phyloP scores from a whole-genome alignment of 179 eudicot species.

The Carnegiea gigantea region DNA sequence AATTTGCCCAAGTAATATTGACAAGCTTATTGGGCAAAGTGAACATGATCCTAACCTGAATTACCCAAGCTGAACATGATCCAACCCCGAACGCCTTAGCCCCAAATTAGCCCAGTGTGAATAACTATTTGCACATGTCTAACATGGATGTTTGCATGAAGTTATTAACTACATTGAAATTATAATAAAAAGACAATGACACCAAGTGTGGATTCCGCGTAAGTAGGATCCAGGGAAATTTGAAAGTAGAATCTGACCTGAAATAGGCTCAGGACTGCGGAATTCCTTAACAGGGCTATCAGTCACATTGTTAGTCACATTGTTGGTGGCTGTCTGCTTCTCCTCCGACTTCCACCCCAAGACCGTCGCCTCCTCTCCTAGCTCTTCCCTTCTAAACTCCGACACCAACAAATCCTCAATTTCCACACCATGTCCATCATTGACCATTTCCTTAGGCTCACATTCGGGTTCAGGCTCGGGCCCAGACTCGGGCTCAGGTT shows the following conservation, averaged over 20 bases:
- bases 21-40: not conserved
- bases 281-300: slow-evolving; percentile 29
- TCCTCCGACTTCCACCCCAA: slow-evolving; percentile 22
- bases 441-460: not conserved
- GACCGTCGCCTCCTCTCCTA: not conserved
- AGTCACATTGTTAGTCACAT: slow-evolving; percentile 5
- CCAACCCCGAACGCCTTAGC: not conserved
- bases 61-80: not conserved
- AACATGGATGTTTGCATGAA: not conserved
- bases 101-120: not conserved
- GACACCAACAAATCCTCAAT: slow-evolving; percentile 9
- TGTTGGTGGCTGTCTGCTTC: slow-evolving; percentile 14
- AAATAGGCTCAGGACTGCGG: slow-evolving; percentile 38
- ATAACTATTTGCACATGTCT: not conserved
- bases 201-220: too few species aligned
- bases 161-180: not conserved
- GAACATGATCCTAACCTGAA: not conserved
- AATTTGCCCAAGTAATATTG: not conserved
- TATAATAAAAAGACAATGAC: not conserved
- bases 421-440: not conserved
- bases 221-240: not conserved
- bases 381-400: not conserved
- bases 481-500: not conserved
- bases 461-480: not conserved
- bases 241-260: slow-evolving; percentile 36